Percentiles rank a stretch among this genome's conserved stretches.
Conservation (phyloP, 2,329 filamentous ascomycete species). For the Plenodomus biglobosus region DNA sequence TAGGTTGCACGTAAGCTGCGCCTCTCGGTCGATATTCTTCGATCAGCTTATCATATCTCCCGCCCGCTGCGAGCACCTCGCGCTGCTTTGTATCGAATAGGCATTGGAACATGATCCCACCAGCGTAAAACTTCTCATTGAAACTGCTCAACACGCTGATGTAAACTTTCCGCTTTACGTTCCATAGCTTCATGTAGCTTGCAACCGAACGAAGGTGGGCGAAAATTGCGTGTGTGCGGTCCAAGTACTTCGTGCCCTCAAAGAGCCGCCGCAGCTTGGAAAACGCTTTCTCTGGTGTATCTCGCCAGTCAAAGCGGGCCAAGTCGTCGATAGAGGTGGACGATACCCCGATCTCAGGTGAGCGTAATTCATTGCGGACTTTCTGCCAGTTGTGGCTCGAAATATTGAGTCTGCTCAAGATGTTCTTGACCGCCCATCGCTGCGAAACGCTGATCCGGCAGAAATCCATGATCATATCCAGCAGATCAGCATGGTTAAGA, state of each 20-base stretch:
- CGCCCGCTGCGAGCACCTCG: conserved; percentile 89
- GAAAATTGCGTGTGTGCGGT: conserved; percentile 60
- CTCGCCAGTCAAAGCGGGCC: conserved; percentile 84
- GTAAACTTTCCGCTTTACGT: conserved; percentile 75
- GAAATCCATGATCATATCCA: conserved; percentile 86
- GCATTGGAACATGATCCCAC: conserved; percentile 84
- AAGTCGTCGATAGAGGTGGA: conserved; percentile 90
- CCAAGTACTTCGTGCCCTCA: conserved; percentile 55
- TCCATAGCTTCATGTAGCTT: conserved; percentile 73
- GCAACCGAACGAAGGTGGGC: conserved; percentile 79
- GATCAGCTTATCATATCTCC: conserved; percentile 88
- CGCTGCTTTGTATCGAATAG: conserved; percentile 78
- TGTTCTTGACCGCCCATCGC: conserved; percentile 74
- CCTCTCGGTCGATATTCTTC: conserved; percentile 76
- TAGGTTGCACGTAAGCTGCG: conserved; percentile 53
- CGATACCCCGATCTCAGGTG: conserved; percentile 77
- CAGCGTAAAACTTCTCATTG: conserved; percentile 84
- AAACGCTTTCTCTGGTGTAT: conserved; percentile 72
- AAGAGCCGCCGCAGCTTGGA: conserved; percentile 61
- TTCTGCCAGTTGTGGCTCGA: conserved; percentile 79
- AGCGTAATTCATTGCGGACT: conserved; percentile 77
- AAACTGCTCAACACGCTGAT: conserved; percentile 83
- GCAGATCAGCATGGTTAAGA: conserved; percentile 81
- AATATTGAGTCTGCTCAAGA: conserved; percentile 84
- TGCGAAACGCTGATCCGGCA: conserved; percentile 74